Evolutionary conservation across 140 eudicot genomes (phyloP), one percentile per base, ranked within the genome.

Genomic region (Flaveria floridana): DNA sequence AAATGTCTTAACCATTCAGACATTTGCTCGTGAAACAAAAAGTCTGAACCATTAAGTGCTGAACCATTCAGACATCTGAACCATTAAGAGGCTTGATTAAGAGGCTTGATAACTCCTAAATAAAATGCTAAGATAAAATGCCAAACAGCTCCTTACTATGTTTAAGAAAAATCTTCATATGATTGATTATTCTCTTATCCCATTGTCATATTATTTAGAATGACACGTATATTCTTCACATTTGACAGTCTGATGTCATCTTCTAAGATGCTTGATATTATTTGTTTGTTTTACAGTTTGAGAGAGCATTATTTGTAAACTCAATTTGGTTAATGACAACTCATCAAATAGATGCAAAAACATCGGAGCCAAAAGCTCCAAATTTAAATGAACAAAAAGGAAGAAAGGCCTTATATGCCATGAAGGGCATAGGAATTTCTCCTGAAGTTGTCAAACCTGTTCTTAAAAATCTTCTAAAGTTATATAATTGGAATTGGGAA

Each of bases 401-500:
- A 76, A 3, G 30, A 39, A 76, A 80, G 44, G 98, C 98, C 7
- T 71, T 61, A 13, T 53, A 6, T 34, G 95, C 92, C 44, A 92
- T 92, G 98, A 47, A 58, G 75, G 79, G 4, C 7, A 19, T 92
- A 16, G 93, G 91, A 6, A 55, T 92, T 41, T 0, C 70, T 66
- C 18, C n/a, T 28, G 85, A 76, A 47, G 84, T 70, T 19, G 92
- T 85, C 14, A 83, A 64, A 72, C 96, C 90, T 16, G 92, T 86
- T 23, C 87, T 92, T 10, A 78, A 80, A 53, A 52, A 77, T 1
- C 92, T 92, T 57, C 34, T 77, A 47, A 76, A 71, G 46, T 34
- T 92, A 66, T 92, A 82, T 52, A 72, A 55, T 34, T 58, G 62
- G 23, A 84, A 81, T 0, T 92, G 96, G 98, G 88, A 80, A 1